phyloP scores from a whole-genome alignment of 768 basidiomycete species.

The Lentinula guzmanii region DNA sequence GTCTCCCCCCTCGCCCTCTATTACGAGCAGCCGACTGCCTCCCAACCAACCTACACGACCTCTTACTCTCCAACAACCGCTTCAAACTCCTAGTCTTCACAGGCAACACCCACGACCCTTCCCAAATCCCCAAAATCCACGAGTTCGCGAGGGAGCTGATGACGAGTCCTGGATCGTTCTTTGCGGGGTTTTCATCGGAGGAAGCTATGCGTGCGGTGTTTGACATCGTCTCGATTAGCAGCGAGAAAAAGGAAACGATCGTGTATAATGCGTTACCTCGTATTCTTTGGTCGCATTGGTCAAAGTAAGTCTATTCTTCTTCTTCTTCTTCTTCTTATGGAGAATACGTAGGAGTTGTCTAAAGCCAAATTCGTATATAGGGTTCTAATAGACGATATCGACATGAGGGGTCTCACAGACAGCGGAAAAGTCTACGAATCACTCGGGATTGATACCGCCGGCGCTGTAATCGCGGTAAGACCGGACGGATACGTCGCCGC shows the following conservation, averaged over 20 bases:
- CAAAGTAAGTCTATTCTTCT: constrained; percentile 36
- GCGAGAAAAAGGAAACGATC: constrained; percentile 30
- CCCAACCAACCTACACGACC: constrained; percentile 48
- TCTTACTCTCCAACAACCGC: constrained; percentile 42
- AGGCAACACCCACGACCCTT: constrained; percentile 31
- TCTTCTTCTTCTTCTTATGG: too few species aligned
- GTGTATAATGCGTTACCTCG: constrained; percentile 40
- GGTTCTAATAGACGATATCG: constrained; percentile 53
- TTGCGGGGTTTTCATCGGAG: constrained; percentile 22
- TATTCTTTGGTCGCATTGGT: constrained; percentile 50
- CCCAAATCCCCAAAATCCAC: constrained; percentile 23
- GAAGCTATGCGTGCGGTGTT: constrained; percentile 30
- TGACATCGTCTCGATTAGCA: constrained; percentile 35
- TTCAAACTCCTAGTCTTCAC: constrained; percentile 54
- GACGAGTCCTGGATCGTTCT: constrained; percentile 12
- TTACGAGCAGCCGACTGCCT: constrained; percentile 45
- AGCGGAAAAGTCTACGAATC: constrained; percentile 48
- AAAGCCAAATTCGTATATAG: too few species aligned
- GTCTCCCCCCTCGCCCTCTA: constrained; percentile 43
- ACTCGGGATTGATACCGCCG: constrained; percentile 44
- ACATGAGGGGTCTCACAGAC: constrained; percentile 35
- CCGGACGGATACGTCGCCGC: constrained; percentile 65
- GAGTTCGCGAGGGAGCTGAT: constrained; percentile 27
- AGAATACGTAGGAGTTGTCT: background rate
- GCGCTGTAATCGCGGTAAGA: constrained; percentile 50